Base-by-base conservation (phyloP, 2,329 filamentous ascomycete genomes). In the Apiospora saccharicola region DNA sequence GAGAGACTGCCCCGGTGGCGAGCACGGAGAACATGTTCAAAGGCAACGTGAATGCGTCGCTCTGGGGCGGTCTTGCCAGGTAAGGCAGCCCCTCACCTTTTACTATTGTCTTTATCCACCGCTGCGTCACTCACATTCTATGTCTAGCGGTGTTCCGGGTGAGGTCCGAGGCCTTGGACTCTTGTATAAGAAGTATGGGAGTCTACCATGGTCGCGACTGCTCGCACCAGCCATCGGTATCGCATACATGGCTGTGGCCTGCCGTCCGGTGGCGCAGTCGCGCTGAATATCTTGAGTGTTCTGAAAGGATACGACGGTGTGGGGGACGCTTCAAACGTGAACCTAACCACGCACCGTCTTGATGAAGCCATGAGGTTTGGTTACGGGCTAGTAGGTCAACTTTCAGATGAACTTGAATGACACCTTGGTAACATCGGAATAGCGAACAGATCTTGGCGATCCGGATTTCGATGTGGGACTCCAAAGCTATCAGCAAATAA, bases 341-440 rank as follows among this genome's bases (percentile, higher is more conserved):
- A 88, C 74, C 79, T 94, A 0, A 94, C 90, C 51, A 94, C 92
- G 0, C 94, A 98, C 79, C 86, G 92, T 0, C 83, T 97, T n/a
- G 91, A 96, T 75, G 94, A 98, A 84, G 92, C 94, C 1, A 92
- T 97, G 73, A 86, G 93, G 8, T 97, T 95, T 78, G 93, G 90
- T 0, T 97, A 97, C 76, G 94, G 92, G 7, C 37, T 37, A 10
- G 37, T 37, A 37, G 5, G 37, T 10, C 5, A 1, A 6, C 37
- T 7, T 37, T 37, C 8, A 37, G 37, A 37, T 10, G 37, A 5
- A 37, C 37, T 5, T 1, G 7, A 6, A 6, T 10, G 6, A 37
- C 37, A 37, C 8, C 5, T 7, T 37, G 37, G 6, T 37, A 10
- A 37, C 37, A 37, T 6, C 37, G 8, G 7, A 37, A 2, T 83